phyloP scores from a whole-genome alignment of 2,329 filamentous ascomycete species.

The Acrocalymma vagum region DNA sequence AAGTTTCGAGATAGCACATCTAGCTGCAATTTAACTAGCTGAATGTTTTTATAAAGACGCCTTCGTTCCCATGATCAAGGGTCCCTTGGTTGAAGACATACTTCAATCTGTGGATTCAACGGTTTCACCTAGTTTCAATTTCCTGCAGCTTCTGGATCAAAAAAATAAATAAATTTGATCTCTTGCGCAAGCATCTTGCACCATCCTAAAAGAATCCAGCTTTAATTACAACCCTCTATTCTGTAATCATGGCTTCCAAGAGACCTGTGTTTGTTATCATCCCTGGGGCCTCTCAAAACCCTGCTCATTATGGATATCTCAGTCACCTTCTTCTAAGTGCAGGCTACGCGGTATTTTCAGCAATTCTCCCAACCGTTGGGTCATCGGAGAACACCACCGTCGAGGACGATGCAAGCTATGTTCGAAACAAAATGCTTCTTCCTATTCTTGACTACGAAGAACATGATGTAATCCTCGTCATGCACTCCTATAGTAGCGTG shows the following conservation, averaged over 20 bases:
- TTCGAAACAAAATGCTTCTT: constrained; percentile 20
- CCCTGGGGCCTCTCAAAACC: constrained; percentile 42
- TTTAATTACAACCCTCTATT: too few relatives aligned
- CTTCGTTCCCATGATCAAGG: too few relatives aligned
- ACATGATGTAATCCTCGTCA: constrained; percentile 23
- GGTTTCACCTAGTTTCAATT: too few relatives aligned
- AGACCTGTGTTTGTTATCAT: constrained; percentile 41
- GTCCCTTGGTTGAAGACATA: too few relatives aligned
- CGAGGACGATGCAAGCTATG: constrained; percentile 18
- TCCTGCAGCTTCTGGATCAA: too few relatives aligned
- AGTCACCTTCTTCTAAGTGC: constrained; percentile 26
- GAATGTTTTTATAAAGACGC: too few relatives aligned
- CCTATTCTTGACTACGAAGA: constrained; percentile 25
- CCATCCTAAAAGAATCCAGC: too few relatives aligned
- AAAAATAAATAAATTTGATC: too few relatives aligned
- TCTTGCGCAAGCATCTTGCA: too few relatives aligned
- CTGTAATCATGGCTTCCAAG: constrained; percentile 20
- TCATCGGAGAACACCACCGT: constrained; percentile 14
- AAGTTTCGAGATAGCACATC: too few relatives aligned
- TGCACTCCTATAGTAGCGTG: constrained; percentile 25
- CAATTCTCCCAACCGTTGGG: constrained; percentile 30
- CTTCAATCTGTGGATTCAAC: too few relatives aligned
- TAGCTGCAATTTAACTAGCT: too few relatives aligned
- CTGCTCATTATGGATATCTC: constrained; percentile 34
- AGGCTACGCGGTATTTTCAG: constrained; percentile 29